These are phyloP conservation scores for Lactarius evosmus DNA, from an alignment of 768 basidiomycete genomes.

Conservation along the genomic window DNA sequence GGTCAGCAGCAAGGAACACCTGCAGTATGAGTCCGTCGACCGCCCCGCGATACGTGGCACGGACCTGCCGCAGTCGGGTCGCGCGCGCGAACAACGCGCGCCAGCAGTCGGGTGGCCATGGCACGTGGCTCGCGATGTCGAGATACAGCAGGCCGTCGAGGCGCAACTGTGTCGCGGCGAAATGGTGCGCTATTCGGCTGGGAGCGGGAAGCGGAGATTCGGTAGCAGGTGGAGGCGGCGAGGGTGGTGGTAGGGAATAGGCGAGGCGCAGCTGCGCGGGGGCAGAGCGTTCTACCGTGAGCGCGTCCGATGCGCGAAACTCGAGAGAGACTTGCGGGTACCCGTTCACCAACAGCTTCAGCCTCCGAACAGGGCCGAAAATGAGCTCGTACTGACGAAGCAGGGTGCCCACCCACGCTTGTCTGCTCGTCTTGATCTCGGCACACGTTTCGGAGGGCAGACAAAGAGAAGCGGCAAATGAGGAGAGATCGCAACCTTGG, in stretches of 20 bases:
- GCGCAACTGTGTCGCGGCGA: neutral
- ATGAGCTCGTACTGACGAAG: slow-evolving; percentile 3
- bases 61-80: slow-evolving; percentile 11
- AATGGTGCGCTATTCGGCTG: slow-evolving; percentile 3
- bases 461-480: neutral
- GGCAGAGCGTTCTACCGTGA: neutral
- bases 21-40: slow-evolving; percentile 12
- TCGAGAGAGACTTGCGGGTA: slow-evolving; percentile 5
- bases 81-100: slow-evolving; percentile 1
- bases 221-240: neutral
- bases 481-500: neutral
- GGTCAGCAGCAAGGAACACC: neutral
- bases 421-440: slow-evolving; percentile 4
- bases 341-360: slow-evolving; percentile 6
- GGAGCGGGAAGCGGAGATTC: neutral
- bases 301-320: slow-evolving; percentile 9
- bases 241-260: neutral
- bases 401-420: neutral
- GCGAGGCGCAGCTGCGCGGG: slow-evolving; percentile 14
- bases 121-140: slow-evolving; percentile 5
- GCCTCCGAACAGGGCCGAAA: slow-evolving; percentile 15
- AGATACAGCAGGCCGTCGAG: slow-evolving; percentile 7
- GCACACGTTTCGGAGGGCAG: slow-evolving; percentile 4
- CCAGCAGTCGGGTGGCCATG: neutral
- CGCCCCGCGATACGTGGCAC: slow-evolving; percentile 7